A percentile compares a stretch with the other conserved stretches of the same genome.
Evolutionary conservation across 371 early-diverging fungal species (phyloP).

Genomic region (Haplosporangium sp.): DNA sequence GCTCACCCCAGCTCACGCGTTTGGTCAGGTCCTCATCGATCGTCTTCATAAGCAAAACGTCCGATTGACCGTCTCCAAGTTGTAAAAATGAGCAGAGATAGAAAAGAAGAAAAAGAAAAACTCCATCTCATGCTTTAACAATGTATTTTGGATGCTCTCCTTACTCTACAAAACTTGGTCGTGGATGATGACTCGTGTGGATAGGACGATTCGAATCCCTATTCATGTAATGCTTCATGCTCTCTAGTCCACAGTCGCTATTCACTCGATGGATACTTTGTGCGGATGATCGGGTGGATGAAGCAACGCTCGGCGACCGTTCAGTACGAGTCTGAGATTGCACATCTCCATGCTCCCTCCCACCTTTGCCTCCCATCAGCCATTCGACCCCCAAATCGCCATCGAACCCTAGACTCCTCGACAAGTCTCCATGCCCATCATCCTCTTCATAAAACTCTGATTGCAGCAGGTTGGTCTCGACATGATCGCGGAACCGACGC

Average conservation of each 20-base stretch:
- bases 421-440: constrained; percentile 12
- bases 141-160: too few species aligned
- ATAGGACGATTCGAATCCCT: constrained; percentile 16
- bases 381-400: constrained; percentile 39
- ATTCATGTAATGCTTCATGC: constrained; percentile 23
- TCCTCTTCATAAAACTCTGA: constrained; percentile 27
- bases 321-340: constrained; percentile 6
- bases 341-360: background rate
- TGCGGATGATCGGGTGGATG: constrained; percentile 22
- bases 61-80: constrained; percentile 63
- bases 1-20: constrained; percentile 77
- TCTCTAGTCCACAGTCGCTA: constrained; percentile 48
- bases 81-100: constrained; percentile 12
- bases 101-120: background rate
- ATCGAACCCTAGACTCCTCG: constrained; percentile 29
- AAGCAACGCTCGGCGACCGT: constrained; percentile 20
- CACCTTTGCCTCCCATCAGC: constrained; percentile 11
- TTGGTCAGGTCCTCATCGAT: constrained; percentile 74
- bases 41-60: constrained; percentile 69
- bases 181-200: constrained; percentile 14
- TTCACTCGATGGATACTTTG: constrained; percentile 28
- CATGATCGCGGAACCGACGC: constrained; percentile 42
- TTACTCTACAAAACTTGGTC: constrained; percentile 21
- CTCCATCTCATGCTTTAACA: background rate
- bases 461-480: constrained; percentile 29